These are phyloP conservation scores for Trebouxia sp. DNA, from an alignment of 139 green algal genomes.

Conservation along the genomic window DNA sequence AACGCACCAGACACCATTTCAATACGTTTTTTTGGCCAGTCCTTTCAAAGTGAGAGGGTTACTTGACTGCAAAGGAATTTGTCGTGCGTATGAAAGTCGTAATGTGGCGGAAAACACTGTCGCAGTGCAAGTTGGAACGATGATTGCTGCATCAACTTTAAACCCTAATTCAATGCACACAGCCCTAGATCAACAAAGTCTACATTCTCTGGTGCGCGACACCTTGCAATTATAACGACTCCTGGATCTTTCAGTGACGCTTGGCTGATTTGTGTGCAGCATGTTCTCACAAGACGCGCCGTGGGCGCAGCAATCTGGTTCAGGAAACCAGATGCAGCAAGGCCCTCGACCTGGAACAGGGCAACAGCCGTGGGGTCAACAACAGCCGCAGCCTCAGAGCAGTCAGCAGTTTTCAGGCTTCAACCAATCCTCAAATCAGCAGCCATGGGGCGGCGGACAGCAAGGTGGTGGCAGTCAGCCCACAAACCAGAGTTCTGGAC, in stretches of 20 bases:
- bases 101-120: too few relatives aligned
- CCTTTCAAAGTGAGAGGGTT: too few relatives aligned
- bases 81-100: too few relatives aligned
- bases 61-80: too few relatives aligned
- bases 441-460: neutral
- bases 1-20: conserved; percentile 32
- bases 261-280: too few relatives aligned
- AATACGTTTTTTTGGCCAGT: too few relatives aligned
- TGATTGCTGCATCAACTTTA: too few relatives aligned
- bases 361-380: neutral
- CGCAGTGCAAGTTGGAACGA: too few relatives aligned
- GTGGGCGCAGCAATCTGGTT: neutral
- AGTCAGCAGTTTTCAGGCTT: neutral
- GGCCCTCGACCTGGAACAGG: neutral
- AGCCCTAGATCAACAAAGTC: too few relatives aligned
- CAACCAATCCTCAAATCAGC: neutral
- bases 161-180: neutral
- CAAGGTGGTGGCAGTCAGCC: neutral
- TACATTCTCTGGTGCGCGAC: neutral
- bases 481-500: neutral
- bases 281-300: neutral
- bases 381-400: neutral
- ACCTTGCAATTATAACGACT: too few relatives aligned
- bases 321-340: neutral
- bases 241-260: too few relatives aligned